Evolutionary conservation across 108 stramenopile species (phyloP).

Genomic region (Poteriospumella lacustris): DNA sequence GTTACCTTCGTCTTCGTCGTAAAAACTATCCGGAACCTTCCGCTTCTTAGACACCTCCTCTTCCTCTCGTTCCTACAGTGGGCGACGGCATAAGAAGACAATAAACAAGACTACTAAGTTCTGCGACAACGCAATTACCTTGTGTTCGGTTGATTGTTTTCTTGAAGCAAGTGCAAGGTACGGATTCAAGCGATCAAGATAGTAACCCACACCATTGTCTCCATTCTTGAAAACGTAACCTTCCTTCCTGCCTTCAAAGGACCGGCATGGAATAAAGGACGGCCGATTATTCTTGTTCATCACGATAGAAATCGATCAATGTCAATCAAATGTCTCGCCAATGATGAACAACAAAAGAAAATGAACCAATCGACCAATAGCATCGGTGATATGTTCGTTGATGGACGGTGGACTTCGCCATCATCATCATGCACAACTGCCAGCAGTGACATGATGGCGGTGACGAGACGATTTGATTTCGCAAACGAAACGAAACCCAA

Average conservation of each 20-base stretch:
- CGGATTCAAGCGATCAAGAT: neutral
- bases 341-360: too few species aligned
- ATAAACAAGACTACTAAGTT: neutral
- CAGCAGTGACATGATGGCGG: too few species aligned
- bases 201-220: constrained; percentile 39
- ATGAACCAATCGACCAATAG: too few species aligned
- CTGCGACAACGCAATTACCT: neutral
- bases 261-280: constrained; percentile 23
- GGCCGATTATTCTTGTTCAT: too few species aligned
- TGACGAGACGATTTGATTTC: too few species aligned
- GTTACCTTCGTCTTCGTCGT: constrained; percentile 32
- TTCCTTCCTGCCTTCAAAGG: constrained; percentile 35
- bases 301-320: too few species aligned
- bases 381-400: too few species aligned
- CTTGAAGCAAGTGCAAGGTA: neutral
- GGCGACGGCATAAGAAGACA: neutral
- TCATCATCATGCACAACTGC: too few species aligned
- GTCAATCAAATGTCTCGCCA: too few species aligned
- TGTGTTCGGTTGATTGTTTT: neutral
- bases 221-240: constrained; percentile 49
- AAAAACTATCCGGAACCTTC: neutral
- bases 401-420: too few species aligned
- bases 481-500: too few species aligned
- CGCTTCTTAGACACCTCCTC: neutral
- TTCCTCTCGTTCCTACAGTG: neutral